Evolutionary conservation across 2,329 filamentous ascomycete genomes (phyloP), one percentile per base, ranked within the genome.

Genomic region (Talaromyces sp.): DNA sequence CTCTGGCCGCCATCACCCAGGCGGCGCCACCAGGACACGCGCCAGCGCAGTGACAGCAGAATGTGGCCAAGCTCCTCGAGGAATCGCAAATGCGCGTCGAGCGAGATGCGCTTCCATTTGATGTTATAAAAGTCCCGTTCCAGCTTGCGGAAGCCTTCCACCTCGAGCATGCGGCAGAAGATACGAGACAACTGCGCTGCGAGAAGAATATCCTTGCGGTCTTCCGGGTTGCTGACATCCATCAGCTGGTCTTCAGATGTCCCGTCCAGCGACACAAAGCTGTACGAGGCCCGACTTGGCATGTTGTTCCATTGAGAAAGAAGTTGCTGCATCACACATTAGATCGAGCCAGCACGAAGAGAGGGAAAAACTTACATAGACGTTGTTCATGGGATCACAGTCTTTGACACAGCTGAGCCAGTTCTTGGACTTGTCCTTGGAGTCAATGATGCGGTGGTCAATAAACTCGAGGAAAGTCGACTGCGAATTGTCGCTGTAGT

Each of bases 291-390:
- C 23, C 77, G 76, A 59, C 77, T 79, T 7, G 78, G 77, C 78
- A 80, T 80, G 64, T 78, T 79, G 65, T 78, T 78, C 73, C 77
- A 76, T 59, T 71, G 72, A 8, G 76, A 78, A 16, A 79, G 74
- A 5, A 79, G 67, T 40, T 75, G 68, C 77, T 79, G 56, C 6
- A 47, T 12, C 33, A 27, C 14, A 6, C 7, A 10, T 23, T 57
- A 27, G 53, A 50, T 34, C 56, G 16, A 44, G 4, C 28, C 36
- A 16, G 23, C 34, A 16, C 2, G 2, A 53, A 16, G 30, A 23
- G 30, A 16, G 14, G 23, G 10, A 1, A 33, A n/a, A 16, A 73
- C 76, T 72, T 67, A 78, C 76, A 42, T 78, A 76, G 55, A 72
- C 69, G 56, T 79, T 73, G 53, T 70, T 74, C 69, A 75, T 73